Conservation (phyloP, 257 asterid genomes). For the Catharanthus roseus region DNA sequence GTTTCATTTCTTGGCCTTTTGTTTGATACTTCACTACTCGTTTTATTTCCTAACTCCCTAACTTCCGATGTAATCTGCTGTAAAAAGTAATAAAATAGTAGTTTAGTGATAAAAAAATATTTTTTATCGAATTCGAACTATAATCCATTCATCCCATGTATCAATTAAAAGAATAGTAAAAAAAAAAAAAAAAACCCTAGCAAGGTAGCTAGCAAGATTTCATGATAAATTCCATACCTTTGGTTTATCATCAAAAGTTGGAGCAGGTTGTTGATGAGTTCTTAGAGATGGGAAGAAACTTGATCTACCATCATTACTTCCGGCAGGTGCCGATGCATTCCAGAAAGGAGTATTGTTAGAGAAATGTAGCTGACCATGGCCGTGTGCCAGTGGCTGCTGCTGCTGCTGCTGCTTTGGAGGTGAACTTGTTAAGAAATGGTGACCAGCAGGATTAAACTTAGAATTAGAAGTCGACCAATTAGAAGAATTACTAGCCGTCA, state of each 20-base stretch:
- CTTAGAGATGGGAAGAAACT: conserved; percentile 51
- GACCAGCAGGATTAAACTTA: conserved; percentile 51
- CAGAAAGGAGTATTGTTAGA: conserved; percentile 67
- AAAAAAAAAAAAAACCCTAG: no score
- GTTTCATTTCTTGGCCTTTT: conserved; percentile 61
- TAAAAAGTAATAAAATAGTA: not conserved
- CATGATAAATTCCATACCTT: conserved; percentile 35
- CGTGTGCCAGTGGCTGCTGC: no score
- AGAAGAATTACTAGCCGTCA: conserved; percentile 24
- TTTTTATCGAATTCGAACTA: no score
- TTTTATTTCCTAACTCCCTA: conserved; percentile 41
- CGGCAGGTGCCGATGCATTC: conserved; percentile 48
- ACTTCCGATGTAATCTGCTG: conserved; percentile 32
- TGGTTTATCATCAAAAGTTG: conserved; percentile 44
- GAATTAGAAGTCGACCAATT: no score
- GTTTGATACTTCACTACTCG: conserved; percentile 37
- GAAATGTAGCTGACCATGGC: conserved; percentile 65
- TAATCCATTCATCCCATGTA: no score
- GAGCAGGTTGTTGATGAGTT: conserved; percentile 30
- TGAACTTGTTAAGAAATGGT: conserved; percentile 43
- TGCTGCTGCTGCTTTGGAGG: conserved; percentile 42
- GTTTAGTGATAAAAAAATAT: no score
- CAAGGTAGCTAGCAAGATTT: no score
- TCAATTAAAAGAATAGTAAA: no score
- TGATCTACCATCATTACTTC: conserved; percentile 38